Conservation (phyloP, 1,284 basidiomycete species). For the Phylloboletellus chloephorus region DNA sequence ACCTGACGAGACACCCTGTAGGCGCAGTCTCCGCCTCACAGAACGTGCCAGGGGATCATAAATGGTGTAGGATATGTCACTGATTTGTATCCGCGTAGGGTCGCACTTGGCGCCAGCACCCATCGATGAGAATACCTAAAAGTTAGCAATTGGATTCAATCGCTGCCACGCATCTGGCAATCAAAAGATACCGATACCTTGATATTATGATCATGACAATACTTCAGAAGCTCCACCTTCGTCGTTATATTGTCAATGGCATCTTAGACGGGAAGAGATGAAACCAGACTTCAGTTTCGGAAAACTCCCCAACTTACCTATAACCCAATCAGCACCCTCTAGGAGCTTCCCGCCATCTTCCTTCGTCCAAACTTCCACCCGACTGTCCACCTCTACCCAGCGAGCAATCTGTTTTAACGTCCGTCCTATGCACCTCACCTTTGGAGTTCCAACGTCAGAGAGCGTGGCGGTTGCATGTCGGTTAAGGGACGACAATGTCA, state of each 20-base stretch:
- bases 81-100: conserved; percentile 92
- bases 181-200: conserved; percentile 51
- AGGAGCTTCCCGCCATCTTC: conserved; percentile 68
- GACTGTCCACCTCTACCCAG: conserved; percentile 76
- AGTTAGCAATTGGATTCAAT: conserved; percentile 5
- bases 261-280: conserved; percentile 43
- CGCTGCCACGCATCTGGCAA: not conserved
- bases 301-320: conserved; percentile 47
- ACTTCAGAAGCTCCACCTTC: conserved; percentile 84
- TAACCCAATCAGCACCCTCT: conserved; percentile 84
- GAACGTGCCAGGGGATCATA: conserved; percentile 94
- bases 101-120: conserved; percentile 96
- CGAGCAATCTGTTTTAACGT: conserved; percentile 66
- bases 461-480: conserved; percentile 91
- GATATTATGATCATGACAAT: conserved; percentile 72
- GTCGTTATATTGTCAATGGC: conserved; percentile 97
- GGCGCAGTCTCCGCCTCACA: conserved; percentile 77
- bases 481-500: conserved; percentile 89
- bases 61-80: conserved; percentile 87
- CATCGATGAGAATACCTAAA: conserved; percentile 91
- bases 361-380: conserved; percentile 79
- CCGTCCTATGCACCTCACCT: conserved; percentile 81
- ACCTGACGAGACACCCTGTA: conserved; percentile 63
- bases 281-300: conserved; percentile 14
- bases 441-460: conserved; percentile 90